phyloP scores from a whole-genome alignment of 1,139 yeast species.

The Zhuliangozyma parablackwelliae region DNA sequence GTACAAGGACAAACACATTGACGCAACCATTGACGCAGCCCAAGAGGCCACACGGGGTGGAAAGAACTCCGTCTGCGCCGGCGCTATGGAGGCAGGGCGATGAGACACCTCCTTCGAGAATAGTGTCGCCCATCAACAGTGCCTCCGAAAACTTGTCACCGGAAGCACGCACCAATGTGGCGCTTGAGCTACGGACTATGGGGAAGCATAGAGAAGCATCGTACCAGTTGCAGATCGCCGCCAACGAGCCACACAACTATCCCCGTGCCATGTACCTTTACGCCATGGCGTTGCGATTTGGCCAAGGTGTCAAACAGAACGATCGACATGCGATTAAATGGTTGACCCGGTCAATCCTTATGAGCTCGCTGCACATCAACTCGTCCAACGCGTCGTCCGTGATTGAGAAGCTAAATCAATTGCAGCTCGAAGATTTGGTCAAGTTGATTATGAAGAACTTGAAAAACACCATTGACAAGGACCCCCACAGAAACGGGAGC shows the following conservation, averaged over 20 bases:
- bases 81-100: no score
- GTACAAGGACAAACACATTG: no score
- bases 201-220: conserved; percentile 69
- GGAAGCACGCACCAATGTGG: conserved; percentile 47
- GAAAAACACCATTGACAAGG: conserved; percentile 12
- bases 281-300: conserved; percentile 64
- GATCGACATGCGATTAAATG: conserved; percentile 55
- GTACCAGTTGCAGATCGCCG: conserved; percentile 61
- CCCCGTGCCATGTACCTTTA: conserved; percentile 64
- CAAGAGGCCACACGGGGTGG: no score
- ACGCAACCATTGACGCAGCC: no score
- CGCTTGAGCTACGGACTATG: conserved; percentile 49
- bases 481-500: conserved; percentile 17
- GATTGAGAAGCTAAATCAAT: conserved; percentile 22
- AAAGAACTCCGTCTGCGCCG: no score
- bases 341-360: conserved; percentile 45
- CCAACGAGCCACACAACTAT: conserved; percentile 54
- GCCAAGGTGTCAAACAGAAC: conserved; percentile 67
- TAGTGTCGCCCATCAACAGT: no score
- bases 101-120: no score
- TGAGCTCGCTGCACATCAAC: conserved; percentile 5
- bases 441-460: conserved; percentile 22
- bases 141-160: conserved; percentile 12
- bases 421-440: conserved; percentile 30
- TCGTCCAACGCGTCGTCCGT: conserved; percentile 5